These are phyloP conservation scores for Rhodomyrtus tomentosa DNA, from an alignment of 345 rosid genomes.

Conservation along the genomic window DNA sequence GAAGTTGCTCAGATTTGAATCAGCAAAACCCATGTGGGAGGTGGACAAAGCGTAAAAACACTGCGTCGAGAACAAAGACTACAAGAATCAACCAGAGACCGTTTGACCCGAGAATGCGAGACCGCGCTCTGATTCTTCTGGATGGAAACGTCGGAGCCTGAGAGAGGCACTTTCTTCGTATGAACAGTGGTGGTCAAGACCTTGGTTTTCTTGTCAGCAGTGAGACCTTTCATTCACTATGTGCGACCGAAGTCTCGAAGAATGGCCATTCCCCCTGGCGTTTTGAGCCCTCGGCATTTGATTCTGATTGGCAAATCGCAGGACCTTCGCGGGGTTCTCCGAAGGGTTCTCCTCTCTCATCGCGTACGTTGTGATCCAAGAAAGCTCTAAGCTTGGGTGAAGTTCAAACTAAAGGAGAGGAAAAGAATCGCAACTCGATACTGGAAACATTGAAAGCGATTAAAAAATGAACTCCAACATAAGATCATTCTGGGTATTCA, in stretches of 20 bases:
- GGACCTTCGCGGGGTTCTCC: conserved; percentile 22
- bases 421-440: not conserved
- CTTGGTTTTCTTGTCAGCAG: conserved; percentile 50
- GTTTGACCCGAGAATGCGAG: conserved; percentile 42
- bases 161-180: conserved; percentile 15
- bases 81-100: conserved; percentile 23
- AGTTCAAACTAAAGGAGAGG: not conserved
- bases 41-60: not conserved
- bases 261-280: conserved; percentile 12
- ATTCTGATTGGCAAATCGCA: conserved; percentile 46
- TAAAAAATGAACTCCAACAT: not conserved
- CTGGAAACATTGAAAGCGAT: not conserved
- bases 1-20: not conserved
- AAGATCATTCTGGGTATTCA: not conserved
- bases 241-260: conserved; percentile 31
- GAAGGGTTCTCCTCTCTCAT: conserved; percentile 43
- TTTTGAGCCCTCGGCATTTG: conserved; percentile 34
- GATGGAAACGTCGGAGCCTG: conserved; percentile 13
- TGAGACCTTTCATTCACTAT: conserved; percentile 54
- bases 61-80: not conserved
- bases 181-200: not conserved
- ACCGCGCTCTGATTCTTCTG: conserved; percentile 23
- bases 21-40: not conserved
- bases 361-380: not conserved
- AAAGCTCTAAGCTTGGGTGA: not conserved